Base-by-base conservation (phyloP, 2,329 filamentous ascomycete species). In the Sporothrix globosa region DNA sequence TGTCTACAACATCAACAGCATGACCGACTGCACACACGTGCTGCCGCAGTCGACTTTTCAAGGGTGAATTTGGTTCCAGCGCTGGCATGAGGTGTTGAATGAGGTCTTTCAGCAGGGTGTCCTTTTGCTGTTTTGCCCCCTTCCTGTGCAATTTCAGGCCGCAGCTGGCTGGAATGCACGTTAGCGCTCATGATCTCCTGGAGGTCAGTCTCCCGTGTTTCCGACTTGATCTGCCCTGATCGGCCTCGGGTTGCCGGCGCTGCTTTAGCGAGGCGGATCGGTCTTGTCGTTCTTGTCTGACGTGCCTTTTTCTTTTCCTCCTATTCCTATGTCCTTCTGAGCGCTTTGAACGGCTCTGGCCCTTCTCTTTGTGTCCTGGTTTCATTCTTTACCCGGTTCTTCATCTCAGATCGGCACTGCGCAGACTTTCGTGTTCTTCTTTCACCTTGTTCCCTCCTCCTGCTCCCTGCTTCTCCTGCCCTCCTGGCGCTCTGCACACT, bases 11-110 rank as follows among this genome's bases (percentile, higher is more conserved):
- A 84, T 87, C 77, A 87, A 87, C 75, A 76, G 79, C 30, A 78
- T 87, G 56, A 84, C 81, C n/a, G 85, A 87, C 73, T 87, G 85
- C 79, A 85, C 83, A 4, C 81, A 83, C 73, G 84, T 83, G 4
- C 77, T 87, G 10, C 85, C 82, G 0, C 21, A 52, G 46, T 66
- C 71, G 24, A 63, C 69, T 7, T 70, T 60, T 44, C 34, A 46
- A 24, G 61, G 41, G n/a, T 56, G 52, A 70, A 50, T 7, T 0
- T 50, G 48, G 24, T 9, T 21, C 54, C 27, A 11, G 56, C 34
- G 34, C 34, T 61, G 41, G 56, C 39, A 30, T 19, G 17, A 69
- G 27, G 17, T 39, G 30, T 60, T 24, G 41, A 27, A 17, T 19
- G 27, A n/a, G 6, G 24, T 52, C 46, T 30, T 30, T 30, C 27